A percentile compares a stretch with the other conserved stretches of the same genome.
Conservation (phyloP, 768 basidiomycete species). For the Nidula microcarpa region DNA sequence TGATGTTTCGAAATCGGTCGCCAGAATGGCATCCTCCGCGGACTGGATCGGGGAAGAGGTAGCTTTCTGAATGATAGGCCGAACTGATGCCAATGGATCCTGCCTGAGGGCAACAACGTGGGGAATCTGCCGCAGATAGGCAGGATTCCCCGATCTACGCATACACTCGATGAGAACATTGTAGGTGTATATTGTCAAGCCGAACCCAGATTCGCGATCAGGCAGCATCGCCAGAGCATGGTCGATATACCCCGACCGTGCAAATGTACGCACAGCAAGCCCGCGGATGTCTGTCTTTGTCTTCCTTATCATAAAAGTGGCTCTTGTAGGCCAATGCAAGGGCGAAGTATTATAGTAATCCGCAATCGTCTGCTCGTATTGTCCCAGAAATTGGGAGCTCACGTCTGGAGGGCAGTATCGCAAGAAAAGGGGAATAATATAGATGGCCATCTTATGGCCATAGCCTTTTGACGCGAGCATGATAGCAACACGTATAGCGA, state of each 20-base stretch:
- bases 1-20: constrained; percentile 4
- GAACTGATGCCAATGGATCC: too few relatives aligned
- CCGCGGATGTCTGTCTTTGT: constrained; percentile 22
- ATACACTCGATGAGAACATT: constrained; percentile 24
- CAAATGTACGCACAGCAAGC: constrained; percentile 38
- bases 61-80: too few relatives aligned
- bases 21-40: neutral
- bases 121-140: constrained; percentile 6
- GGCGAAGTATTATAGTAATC: constrained; percentile 8
- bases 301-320: constrained; percentile 1
- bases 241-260: constrained; percentile 28
- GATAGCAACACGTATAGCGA: constrained; percentile 26
- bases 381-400: constrained; percentile 34
- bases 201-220: constrained; percentile 20
- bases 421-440: constrained; percentile 34
- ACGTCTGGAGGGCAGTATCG: constrained; percentile 34
- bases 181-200: constrained; percentile 33
- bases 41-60: too few relatives aligned
- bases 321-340: neutral
- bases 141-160: constrained; percentile 5
- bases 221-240: constrained; percentile 47
- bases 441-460: constrained; percentile 9
- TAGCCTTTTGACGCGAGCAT: constrained; percentile 38
- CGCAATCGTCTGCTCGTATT: constrained; percentile 21
- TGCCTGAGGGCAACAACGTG: constrained; percentile 13